Conservation (phyloP, 768 basidiomycete genomes). For the Phylloporus scabripes region DNA sequence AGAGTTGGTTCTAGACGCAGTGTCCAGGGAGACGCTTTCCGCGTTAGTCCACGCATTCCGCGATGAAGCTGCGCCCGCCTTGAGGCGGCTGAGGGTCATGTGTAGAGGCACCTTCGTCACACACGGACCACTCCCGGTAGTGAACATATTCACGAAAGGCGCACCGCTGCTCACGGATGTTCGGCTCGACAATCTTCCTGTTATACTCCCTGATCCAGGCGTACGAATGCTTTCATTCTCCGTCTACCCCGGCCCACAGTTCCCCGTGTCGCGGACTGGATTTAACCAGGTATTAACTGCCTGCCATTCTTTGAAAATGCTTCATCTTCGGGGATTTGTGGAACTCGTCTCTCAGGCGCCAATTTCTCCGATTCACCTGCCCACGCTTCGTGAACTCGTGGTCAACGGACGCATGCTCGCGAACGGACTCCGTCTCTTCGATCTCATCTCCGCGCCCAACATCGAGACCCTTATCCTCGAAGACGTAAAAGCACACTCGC, state of each 20-base stretch:
- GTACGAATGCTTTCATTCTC: constrained; percentile 29
- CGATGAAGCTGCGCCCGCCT: constrained; percentile 23
- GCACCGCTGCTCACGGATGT: constrained; percentile 29
- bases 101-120: constrained; percentile 27
- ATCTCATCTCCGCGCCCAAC: constrained; percentile 29
- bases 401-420: constrained; percentile 28
- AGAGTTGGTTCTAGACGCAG: constrained; percentile 27
- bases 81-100: constrained; percentile 26
- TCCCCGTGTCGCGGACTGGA: constrained; percentile 23
- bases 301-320: constrained; percentile 19
- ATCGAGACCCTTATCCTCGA: constrained; percentile 29
- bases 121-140: constrained; percentile 23
- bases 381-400: constrained; percentile 26
- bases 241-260: constrained; percentile 30
- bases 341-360: constrained; percentile 21
- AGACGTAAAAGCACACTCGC: constrained; percentile 25
- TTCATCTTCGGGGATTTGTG: constrained; percentile 30
- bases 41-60: constrained; percentile 21
- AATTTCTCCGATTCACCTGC: constrained; percentile 20
- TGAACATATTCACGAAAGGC: constrained; percentile 26
- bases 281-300: constrained; percentile 17
- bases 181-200: constrained; percentile 29
- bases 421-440: constrained; percentile 28
- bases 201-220: constrained; percentile 20
- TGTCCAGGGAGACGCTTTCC: constrained; percentile 27